Evolutionary conservation across 768 basidiomycete species (phyloP), one percentile per base, ranked within the genome.

Genomic region (Rhizopogon vesiculosus): DNA sequence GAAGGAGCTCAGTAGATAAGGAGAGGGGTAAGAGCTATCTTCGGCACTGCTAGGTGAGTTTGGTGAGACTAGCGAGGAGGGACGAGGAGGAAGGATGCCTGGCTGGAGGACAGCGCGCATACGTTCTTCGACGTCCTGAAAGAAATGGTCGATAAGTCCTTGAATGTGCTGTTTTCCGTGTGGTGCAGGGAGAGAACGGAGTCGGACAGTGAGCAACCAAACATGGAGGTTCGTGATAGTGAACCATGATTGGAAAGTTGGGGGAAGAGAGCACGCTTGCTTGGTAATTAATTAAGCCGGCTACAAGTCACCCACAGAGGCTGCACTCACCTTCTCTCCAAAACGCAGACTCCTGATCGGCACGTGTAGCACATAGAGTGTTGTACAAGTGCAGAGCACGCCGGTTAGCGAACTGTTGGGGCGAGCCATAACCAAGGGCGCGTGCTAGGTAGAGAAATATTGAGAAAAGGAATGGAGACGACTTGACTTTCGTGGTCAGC

Each of bases 171-270:
- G 67, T 61, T 74, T 73, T 22, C 89, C 90, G 52, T 88, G 78
- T 1, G 81, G 78, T 13, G 74, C 65, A 2, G 87, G 93, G 10
- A 98, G 82, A 0, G 90, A 84, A 19, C 96, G 91, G 9, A 97
- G 79, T 22, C 95, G 89, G 52, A 91, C 89, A 16, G 87, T 87
- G 49, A 95, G 83, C 61, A 98, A 77, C 89, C 94, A 95, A 46
- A 98, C 76, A 71, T 98, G 93, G 29, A 98, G 78, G 60, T 95
- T 93, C 29, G 92, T 92, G 50, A 97, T 74, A 4, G 91, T 91
- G 73, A 98, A 98, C 91, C 94, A 98, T 15, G 96, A 91, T 65
- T 98, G 95, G 71, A 96, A 97, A 0, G 96, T 97, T 12, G 87
- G 88, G 9, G 95, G 93, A 6, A 98, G 78, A 56, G 78, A 78